Evolutionary conservation across 164 flowering plant genomes (phyloP), one percentile per base, ranked within the genome.

Genomic region (Berberis thunbergii): DNA sequence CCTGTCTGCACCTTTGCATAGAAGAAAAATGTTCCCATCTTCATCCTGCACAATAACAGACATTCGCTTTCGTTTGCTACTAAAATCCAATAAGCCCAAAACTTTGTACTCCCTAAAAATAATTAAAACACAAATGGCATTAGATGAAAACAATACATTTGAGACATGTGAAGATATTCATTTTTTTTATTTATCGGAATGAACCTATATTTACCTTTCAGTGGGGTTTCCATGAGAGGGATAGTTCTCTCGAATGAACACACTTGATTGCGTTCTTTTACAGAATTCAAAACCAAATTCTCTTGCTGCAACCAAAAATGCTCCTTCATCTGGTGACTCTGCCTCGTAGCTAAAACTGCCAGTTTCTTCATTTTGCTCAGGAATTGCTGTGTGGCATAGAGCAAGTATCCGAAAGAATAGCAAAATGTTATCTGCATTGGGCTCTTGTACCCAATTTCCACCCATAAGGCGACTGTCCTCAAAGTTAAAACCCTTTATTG

Each of bases 1-100:
- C 98, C 97, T 95, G 85, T 95, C 98, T 66, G 99, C 99, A 63
- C 98, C 99, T 81, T 95, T 95, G 83, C 97, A 91, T 10, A 91
- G 70, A 61, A 91, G 89, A 69, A 89, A 72, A 75, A 91, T 81
- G 75, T 88, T 79, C 1, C 93, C 97, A 43, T 85, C 85, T 70
- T 84, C 92, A 75, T 88, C 90, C 64, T 66, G 79, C 63, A 89
- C 86, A 62, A 95, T 86, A 2, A 89, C 96, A 65, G 98, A 81
- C 99, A 95, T 95, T 59, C 99, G 75, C 80, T 95, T 95, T 62
- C 99, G 75, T 76, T 91, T 85, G 86, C 99, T 95, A 54, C 82
- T 90, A 72, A 91, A 95, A 49, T 95, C 96, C 79, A 95, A 72
- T 60, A 86, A 50, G 75, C 81, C 84, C 61, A 91, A 84, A 70